A percentile compares a stretch with the other conserved stretches of the same genome.
phyloP scores from a whole-genome alignment of 164 flowering plant species.

The Santalum album region DNA sequence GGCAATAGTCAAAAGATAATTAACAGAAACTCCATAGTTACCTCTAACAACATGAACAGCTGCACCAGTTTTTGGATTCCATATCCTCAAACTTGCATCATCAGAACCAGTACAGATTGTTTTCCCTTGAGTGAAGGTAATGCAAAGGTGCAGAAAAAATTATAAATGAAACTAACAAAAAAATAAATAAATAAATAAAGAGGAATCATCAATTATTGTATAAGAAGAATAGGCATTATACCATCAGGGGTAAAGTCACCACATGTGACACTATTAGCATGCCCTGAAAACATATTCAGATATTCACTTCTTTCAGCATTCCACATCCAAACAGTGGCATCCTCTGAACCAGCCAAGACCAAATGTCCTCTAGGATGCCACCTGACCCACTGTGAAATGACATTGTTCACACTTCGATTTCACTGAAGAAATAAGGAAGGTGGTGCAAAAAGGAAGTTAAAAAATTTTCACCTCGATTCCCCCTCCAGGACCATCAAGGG shows the following conservation, averaged over 20 bases:
- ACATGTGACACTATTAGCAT: constrained; percentile 68
- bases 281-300: constrained; percentile 68
- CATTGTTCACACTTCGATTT: neutral
- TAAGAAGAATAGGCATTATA: constrained; percentile 14
- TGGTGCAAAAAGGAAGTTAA: too few species aligned
- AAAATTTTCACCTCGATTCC: constrained; percentile 65
- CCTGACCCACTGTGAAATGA: constrained; percentile 66
- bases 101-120: constrained; percentile 79
- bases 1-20: neutral
- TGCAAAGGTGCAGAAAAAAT: neutral
- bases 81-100: constrained; percentile 77
- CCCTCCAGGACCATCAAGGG: constrained; percentile 72
- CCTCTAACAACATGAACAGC: constrained; percentile 64
- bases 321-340: constrained; percentile 85
- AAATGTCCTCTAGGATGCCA: constrained; percentile 96
- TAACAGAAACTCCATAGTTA: constrained; percentile 14
- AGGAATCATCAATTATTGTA: neutral
- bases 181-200: neutral
- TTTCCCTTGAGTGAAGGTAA: constrained; percentile 44
- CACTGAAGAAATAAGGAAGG: too few species aligned
- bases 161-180: neutral
- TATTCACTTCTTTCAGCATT: constrained; percentile 69
- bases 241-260: constrained; percentile 99
- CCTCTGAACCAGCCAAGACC: constrained; percentile 87
- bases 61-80: constrained; percentile 86